A percentile compares a stretch with the other conserved stretches of the same genome.
Evolutionary conservation across 1,284 basidiomycete species (phyloP).

Genomic region (Stereum hirsutum): DNA sequence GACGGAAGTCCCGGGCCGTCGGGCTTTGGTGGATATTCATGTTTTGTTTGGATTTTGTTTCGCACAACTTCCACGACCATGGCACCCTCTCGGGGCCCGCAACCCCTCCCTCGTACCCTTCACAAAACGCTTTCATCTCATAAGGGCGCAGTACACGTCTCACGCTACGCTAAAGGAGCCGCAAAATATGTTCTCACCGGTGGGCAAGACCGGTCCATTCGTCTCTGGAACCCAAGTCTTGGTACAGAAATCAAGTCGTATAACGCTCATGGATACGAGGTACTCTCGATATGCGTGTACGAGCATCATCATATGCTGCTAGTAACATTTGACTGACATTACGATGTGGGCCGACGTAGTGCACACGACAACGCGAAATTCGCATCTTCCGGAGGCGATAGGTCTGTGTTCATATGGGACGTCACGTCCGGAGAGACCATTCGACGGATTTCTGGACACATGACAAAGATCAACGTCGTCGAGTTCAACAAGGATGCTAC

Average conservation of each 20-base stretch:
- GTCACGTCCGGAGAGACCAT: constrained; percentile 81
- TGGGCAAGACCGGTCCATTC: constrained; percentile 83
- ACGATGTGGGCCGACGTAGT: constrained; percentile 29
- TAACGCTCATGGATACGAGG: constrained; percentile 88
- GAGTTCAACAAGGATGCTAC: constrained; percentile 84
- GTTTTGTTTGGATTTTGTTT: no score
- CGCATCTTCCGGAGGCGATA: constrained; percentile 90
- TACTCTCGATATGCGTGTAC: constrained; percentile 84
- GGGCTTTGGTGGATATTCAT: no score
- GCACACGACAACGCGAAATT: constrained; percentile 91
- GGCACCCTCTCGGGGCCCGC: constrained; percentile 57
- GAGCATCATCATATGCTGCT: constrained; percentile 19
- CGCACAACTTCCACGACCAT: no score
- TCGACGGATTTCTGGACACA: constrained; percentile 78
- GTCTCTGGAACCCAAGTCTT: constrained; percentile 82
- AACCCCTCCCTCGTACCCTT: constrained; percentile 46
- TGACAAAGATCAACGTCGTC: constrained; percentile 85
- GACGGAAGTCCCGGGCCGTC: no score
- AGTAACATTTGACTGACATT: constrained; percentile 4
- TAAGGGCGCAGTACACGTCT: constrained; percentile 77
- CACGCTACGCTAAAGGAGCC: constrained; percentile 76
- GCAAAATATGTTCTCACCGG: constrained; percentile 88
- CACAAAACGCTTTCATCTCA: constrained; percentile 57
- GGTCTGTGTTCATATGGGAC: constrained; percentile 92
- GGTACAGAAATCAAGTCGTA: constrained; percentile 90